Evolutionary conservation across 78 protist species (phyloP).

Genomic region (Chrysochromulina parva): DNA sequence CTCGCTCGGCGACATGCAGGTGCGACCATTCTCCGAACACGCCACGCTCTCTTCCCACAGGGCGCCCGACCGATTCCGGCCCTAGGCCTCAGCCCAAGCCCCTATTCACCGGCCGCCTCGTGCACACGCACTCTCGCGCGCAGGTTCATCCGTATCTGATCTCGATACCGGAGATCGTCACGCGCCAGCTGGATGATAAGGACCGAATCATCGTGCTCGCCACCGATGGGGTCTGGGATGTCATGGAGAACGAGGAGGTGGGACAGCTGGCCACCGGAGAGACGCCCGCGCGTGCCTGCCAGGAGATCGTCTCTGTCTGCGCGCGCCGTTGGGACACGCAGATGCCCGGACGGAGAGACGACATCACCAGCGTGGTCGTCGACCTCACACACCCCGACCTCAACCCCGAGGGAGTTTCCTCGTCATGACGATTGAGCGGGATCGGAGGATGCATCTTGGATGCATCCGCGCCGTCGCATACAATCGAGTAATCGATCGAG

Average conservation of each 20-base stretch:
- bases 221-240: constrained; percentile 53
- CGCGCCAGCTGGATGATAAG: not conserved
- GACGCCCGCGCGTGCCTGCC: not conserved
- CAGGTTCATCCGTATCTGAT: not conserved
- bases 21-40: no score
- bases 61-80: no score
- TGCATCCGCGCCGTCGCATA: no score
- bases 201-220: constrained; percentile 37
- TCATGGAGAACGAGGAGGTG: constrained; percentile 16
- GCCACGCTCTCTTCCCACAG: no score
- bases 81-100: no score
- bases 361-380: not conserved
- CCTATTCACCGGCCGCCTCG: no score
- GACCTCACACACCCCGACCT: not conserved
- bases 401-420: no score
- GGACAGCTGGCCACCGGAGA: not conserved
- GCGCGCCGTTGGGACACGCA: not conserved
- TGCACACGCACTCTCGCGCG: no score
- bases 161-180: not conserved
- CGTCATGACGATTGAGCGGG: no score
- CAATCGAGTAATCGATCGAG: no score
- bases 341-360: not conserved
- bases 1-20: not conserved
- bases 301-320: not conserved
- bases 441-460: no score